These are phyloP conservation scores for Rubia balearica DNA, from an alignment of 305 asterid genomes.

Conservation along the genomic window DNA sequence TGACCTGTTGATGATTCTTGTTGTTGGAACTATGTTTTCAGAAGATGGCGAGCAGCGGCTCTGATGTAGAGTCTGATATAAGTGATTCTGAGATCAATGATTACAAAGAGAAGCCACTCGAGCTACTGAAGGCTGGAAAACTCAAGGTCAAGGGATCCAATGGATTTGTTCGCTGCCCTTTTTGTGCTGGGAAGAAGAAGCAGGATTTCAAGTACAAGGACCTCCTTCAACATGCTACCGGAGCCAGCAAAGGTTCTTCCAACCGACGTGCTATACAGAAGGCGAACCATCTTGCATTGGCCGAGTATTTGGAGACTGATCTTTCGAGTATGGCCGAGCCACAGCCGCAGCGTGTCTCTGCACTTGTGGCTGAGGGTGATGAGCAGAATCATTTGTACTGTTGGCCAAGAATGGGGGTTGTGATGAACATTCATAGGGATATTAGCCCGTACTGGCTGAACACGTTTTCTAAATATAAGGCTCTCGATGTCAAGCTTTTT, in stretches of 20 bases:
- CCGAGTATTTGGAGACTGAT: slow-evolving; percentile 15
- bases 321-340: slow-evolving; percentile 18
- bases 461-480: slow-evolving; percentile 50
- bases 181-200: slow-evolving; percentile 84
- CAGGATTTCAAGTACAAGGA: slow-evolving; percentile 75
- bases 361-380: neutral
- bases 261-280: slow-evolving; percentile 22
- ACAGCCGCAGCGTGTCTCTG: slow-evolving; percentile 11
- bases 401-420: slow-evolving; percentile 76
- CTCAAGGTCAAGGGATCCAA: slow-evolving; percentile 69
- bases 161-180: slow-evolving; percentile 69
- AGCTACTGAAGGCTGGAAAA: slow-evolving; percentile 50
- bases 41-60: slow-evolving; percentile 74
- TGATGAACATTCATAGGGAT: slow-evolving; percentile 35
- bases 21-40: neutral
- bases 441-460: slow-evolving; percentile 41
- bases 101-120: slow-evolving; percentile 61
- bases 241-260: slow-evolving; percentile 69
- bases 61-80: slow-evolving; percentile 63
- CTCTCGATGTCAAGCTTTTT: slow-evolving; percentile 41
- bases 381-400: slow-evolving; percentile 46
- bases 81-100: slow-evolving; percentile 80
- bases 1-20: neutral
- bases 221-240: slow-evolving; percentile 28
- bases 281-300: slow-evolving; percentile 21